Evolutionary conservation across 495 filamentous ascomycete species (phyloP).

Genomic region (Jackrogersella multiformis): DNA sequence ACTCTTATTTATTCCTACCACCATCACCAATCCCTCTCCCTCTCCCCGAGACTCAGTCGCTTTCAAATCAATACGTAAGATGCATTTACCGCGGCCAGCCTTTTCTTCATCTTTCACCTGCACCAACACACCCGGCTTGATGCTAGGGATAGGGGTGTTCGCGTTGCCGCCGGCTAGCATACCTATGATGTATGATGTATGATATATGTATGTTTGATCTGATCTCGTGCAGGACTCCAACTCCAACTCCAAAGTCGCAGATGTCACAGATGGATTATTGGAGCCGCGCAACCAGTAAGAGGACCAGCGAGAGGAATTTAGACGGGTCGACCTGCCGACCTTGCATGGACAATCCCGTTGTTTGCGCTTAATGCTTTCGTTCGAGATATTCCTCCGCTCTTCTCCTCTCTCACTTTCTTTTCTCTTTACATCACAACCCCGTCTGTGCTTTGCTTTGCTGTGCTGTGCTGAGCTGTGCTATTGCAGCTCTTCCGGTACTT

Average conservation of each 20-base stretch:
- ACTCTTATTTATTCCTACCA: background rate
- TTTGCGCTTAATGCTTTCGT: slow-evolving; percentile 16
- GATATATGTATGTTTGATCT: slow-evolving; percentile 33
- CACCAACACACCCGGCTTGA: slow-evolving; percentile 18
- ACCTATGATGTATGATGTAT: no score
- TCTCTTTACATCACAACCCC: background rate
- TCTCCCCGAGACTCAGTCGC: slow-evolving; percentile 6
- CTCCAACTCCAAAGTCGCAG: no score
- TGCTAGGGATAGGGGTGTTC: slow-evolving; percentile 33
- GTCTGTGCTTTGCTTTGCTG: slow-evolving; percentile 11
- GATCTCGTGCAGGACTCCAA: slow-evolving; percentile 35
- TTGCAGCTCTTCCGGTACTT: slow-evolving; percentile 20
- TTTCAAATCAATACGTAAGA: slow-evolving; percentile 29
- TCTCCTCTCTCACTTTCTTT: slow-evolving; percentile 4
- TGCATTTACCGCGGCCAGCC: slow-evolving; percentile 9
- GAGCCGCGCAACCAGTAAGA: slow-evolving; percentile 16
- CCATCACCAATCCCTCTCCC: background rate
- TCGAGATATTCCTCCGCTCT: slow-evolving; percentile 10
- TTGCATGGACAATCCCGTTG: slow-evolving; percentile 35
- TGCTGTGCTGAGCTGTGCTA: no score
- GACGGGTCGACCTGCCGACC: slow-evolving; percentile 29
- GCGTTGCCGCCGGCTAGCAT: slow-evolving; percentile 15
- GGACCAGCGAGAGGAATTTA: slow-evolving; percentile 23
- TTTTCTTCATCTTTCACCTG: slow-evolving; percentile 6
- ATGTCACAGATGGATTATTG: slow-evolving; percentile 23